Conservation (phyloP, 1,139 yeast species). For the Williopsis jadinii region DNA sequence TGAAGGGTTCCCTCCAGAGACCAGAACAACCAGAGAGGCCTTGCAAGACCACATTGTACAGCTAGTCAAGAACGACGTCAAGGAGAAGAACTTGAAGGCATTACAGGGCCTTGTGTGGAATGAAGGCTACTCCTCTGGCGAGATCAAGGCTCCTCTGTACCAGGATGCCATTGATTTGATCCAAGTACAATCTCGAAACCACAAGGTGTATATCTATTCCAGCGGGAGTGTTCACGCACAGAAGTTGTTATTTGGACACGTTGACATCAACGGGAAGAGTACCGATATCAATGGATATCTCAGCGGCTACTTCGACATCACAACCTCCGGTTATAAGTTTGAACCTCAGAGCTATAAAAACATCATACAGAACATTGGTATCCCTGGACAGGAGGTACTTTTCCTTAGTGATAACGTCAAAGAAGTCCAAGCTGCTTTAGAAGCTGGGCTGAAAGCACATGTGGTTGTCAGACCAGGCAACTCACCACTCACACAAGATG, state of each 20-base stretch:
- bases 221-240: slow-evolving; percentile 92
- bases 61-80: slow-evolving; percentile 61
- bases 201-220: slow-evolving; percentile 65
- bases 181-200: slow-evolving; percentile 26
- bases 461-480: slow-evolving; percentile 77
- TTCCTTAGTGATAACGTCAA: slow-evolving; percentile 71
- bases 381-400: slow-evolving; percentile 33
- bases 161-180: slow-evolving; percentile 63
- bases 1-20: slow-evolving; percentile 25
- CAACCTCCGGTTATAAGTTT: slow-evolving; percentile 71
- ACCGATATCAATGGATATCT: slow-evolving; percentile 48
- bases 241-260: slow-evolving; percentile 64
- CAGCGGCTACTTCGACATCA: slow-evolving; percentile 75
- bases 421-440: slow-evolving; percentile 67
- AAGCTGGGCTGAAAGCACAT: slow-evolving; percentile 53
- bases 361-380: slow-evolving; percentile 45
- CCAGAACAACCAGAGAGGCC: slow-evolving; percentile 22
- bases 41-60: slow-evolving; percentile 41
- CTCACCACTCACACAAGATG: slow-evolving; percentile 34
- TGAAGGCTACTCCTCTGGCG: slow-evolving; percentile 68
- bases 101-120: slow-evolving; percentile 86
- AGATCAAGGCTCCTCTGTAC: slow-evolving; percentile 71
- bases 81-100: slow-evolving; percentile 69
- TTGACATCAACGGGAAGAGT: slow-evolving; percentile 28
- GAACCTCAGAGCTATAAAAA: slow-evolving; percentile 49